Conservation (phyloP, 2,329 filamentous ascomycete genomes). For the Septoria linicola region DNA sequence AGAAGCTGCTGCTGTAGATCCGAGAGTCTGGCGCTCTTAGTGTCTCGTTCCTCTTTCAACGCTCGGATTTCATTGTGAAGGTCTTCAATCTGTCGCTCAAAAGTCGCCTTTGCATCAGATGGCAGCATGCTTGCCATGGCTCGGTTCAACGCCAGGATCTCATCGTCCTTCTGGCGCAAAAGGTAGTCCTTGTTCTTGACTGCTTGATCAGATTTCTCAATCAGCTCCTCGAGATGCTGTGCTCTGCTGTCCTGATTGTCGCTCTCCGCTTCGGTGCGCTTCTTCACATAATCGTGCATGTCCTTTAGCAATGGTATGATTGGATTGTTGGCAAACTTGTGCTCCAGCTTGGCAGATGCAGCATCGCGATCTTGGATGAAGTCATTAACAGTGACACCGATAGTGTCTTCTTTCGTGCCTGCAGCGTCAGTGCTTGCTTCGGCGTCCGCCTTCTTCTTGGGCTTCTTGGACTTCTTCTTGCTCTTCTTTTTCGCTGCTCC, state of each 20-base stretch:
- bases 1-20: slow-evolving; percentile 1
- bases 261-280: slow-evolving; percentile 17
- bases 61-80: slow-evolving; percentile 84
- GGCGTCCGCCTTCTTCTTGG: slow-evolving; percentile 80
- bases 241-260: slow-evolving; percentile 26
- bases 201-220: slow-evolving; percentile 64
- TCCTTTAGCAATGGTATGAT: slow-evolving; percentile 23
- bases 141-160: slow-evolving; percentile 80
- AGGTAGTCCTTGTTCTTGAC: slow-evolving; percentile 71
- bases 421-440: slow-evolving; percentile 37
- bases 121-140: slow-evolving; percentile 65
- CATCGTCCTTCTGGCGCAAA: slow-evolving; percentile 79
- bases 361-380: slow-evolving; percentile 22
- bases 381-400: slow-evolving; percentile 24
- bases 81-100: slow-evolving; percentile 65
- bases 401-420: slow-evolving; percentile 41
- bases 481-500: slow-evolving; percentile 35
- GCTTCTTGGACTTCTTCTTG: slow-evolving; percentile 46
- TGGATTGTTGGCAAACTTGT: slow-evolving; percentile 26
- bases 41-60: slow-evolving; percentile 64
- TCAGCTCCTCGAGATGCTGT: slow-evolving; percentile 29
- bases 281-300: slow-evolving; percentile 22
- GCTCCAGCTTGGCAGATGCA: slow-evolving; percentile 19
- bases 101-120: slow-evolving; percentile 2
- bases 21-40: slow-evolving; percentile 7